Evolutionary conservation across 768 basidiomycete species (phyloP).

Genomic region (Leccinum sublutescens): DNA sequence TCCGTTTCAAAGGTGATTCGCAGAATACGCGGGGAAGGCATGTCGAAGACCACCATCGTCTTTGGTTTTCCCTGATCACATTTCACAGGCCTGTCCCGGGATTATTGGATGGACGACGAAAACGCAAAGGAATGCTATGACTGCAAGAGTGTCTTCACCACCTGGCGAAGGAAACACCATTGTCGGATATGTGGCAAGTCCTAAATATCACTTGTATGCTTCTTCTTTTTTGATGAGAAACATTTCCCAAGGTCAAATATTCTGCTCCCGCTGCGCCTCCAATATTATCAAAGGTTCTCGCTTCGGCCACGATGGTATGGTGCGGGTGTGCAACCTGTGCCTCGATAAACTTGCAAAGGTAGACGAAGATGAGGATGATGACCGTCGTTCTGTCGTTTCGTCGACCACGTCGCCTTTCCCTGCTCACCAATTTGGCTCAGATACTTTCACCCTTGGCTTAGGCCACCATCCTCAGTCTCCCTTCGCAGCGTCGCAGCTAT

Average conservation of each 20-base stretch:
- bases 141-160: slow-evolving; percentile 90
- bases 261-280: slow-evolving; percentile 95
- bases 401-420: slow-evolving; percentile 68
- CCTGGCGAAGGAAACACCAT: slow-evolving; percentile 95
- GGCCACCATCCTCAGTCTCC: slow-evolving; percentile 76
- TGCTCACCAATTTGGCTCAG: slow-evolving; percentile 69
- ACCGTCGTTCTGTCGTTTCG: slow-evolving; percentile 77
- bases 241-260: slow-evolving; percentile 81
- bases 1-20: slow-evolving; percentile 93
- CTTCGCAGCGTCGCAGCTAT: slow-evolving; percentile 83
- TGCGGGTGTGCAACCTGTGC: slow-evolving; percentile 94
- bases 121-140: slow-evolving; percentile 95
- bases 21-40: slow-evolving; percentile 87
- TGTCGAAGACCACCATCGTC: slow-evolving; percentile 12
- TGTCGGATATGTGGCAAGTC: slow-evolving; percentile 90
- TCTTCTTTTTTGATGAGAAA: not conserved
- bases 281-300: slow-evolving; percentile 93
- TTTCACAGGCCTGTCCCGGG: slow-evolving; percentile 71
- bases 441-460: slow-evolving; percentile 36
- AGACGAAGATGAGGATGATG: slow-evolving; percentile 88
- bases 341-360: slow-evolving; percentile 88
- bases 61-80: slow-evolving; percentile 8
- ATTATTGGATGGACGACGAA: slow-evolving; percentile 99
- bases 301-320: slow-evolving; percentile 93
- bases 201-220: not conserved